Base-by-base conservation (phyloP, 306 rosid genomes). In the Cicer pinnatifidum region DNA sequence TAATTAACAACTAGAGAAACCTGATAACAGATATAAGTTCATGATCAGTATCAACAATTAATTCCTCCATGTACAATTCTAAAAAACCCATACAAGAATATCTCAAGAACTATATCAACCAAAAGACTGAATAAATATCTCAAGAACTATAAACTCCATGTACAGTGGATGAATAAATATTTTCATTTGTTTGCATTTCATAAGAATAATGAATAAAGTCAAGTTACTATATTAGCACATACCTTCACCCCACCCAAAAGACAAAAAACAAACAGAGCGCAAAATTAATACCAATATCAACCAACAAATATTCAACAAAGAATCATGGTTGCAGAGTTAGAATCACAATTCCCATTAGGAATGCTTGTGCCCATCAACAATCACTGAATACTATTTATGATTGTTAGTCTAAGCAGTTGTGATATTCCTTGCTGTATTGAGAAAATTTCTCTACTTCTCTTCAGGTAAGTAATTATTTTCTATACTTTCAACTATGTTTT, bases 1-100 rank as follows among this genome's bases (percentile, higher is more conserved):
- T 94, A 94, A 61, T 94, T 94, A 63, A 94, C 91, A 62, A 94
- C 99, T 43, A 94, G 80, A 6, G 97, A 94, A 75, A 94, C 99
- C 97, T 94, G 89, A 75, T 47, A 13, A 64, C 20, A 45, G 23
- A 54, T 67, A 60, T 47, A 40, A 33, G 53, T 16, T 7, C 20
- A 63, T 40, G 51, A 71, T 40, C 53, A 80, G 16, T 64, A 71
- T 17, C 76, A 77, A 20, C 19, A 51, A 28, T 13, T 12, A 52
- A 40, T 43, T 53, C 48, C 16, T 62, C 73, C 13, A 46, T 12
- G 9, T 40, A 52, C 11, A 71, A 59, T n/a, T 51, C 33, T 69
- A 43, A 46, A 52, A 3, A 67, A 48, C 3, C 54, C n/a, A 46
- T 5, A 6, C 38, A 33, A 54, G 69, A 9, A 43, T 44, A 38